These are phyloP conservation scores for Kwoniella mangroviensis DNA, from an alignment of 768 basidiomycete genomes.

Conservation along the genomic window DNA sequence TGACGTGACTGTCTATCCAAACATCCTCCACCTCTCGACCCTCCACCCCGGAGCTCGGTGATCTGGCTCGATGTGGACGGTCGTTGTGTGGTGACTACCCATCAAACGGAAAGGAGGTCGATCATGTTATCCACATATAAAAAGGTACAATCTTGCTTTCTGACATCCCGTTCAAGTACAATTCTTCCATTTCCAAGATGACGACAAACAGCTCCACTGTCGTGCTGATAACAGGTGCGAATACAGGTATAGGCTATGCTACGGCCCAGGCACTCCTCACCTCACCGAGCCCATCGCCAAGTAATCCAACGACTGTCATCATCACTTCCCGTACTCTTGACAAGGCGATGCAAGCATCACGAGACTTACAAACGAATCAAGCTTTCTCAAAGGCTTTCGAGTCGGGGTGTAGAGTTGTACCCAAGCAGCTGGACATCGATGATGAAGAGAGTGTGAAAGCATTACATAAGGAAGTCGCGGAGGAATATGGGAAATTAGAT, in stretches of 20 bases:
- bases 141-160: neutral
- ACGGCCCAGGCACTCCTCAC: constrained; percentile 32
- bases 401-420: constrained; percentile 1
- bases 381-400: neutral
- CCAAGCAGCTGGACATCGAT: constrained; percentile 24
- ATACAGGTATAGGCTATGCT: constrained; percentile 36
- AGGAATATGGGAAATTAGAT: constrained; percentile 27
- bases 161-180: neutral
- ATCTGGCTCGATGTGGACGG: neutral
- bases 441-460: constrained; percentile 24
- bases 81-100: no score
- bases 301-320: constrained; percentile 18
- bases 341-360: constrained; percentile 16
- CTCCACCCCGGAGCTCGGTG: neutral
- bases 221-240: constrained; percentile 41
- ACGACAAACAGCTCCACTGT: constrained; percentile 11
- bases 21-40: no score
- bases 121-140: neutral
- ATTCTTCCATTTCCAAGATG: neutral
- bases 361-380: neutral
- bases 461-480: constrained; percentile 4
- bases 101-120: no score
- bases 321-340: constrained; percentile 25
- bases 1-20: no score
- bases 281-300: neutral